Conservation (phyloP, 1,284 basidiomycete species). For the Cryptococcus maquisensis region DNA sequence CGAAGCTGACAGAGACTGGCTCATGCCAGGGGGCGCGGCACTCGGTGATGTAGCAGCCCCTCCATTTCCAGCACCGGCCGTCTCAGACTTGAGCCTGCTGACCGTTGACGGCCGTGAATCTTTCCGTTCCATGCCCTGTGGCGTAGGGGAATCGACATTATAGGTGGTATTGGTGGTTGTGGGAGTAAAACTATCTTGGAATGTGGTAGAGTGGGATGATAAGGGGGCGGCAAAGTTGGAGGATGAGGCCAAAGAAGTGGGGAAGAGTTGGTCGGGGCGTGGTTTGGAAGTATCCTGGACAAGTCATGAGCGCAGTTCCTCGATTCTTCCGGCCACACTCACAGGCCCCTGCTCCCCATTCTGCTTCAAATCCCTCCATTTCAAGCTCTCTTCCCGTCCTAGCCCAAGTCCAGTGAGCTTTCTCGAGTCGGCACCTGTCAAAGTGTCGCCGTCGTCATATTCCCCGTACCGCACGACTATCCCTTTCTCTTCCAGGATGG, state of each 20-base stretch:
- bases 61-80: conserved; percentile 1
- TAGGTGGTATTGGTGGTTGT: conserved; percentile 23
- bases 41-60: conserved; percentile 12
- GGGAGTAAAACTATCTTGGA: conserved; percentile 32
- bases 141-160: conserved; percentile 33
- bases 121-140: neutral
- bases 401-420: neutral
- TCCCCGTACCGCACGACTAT: conserved; percentile 17
- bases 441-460: conserved; percentile 18
- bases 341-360: conserved; percentile 20
- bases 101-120: conserved; percentile 15
- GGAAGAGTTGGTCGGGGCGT: neutral
- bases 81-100: conserved; percentile 16
- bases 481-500: conserved; percentile 30
- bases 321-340: conserved; percentile 7
- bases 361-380: conserved; percentile 20
- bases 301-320: neutral
- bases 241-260: conserved; percentile 17
- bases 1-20: neutral
- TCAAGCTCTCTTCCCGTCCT: conserved; percentile 9
- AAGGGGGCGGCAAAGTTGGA: conserved; percentile 18
- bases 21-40: neutral
- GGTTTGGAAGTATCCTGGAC: neutral
- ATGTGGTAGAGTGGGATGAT: conserved; percentile 30
- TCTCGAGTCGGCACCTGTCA: conserved; percentile 7